Conservation (phyloP, 2,329 filamentous ascomycete species). For the Stachybotrys chartarum region DNA sequence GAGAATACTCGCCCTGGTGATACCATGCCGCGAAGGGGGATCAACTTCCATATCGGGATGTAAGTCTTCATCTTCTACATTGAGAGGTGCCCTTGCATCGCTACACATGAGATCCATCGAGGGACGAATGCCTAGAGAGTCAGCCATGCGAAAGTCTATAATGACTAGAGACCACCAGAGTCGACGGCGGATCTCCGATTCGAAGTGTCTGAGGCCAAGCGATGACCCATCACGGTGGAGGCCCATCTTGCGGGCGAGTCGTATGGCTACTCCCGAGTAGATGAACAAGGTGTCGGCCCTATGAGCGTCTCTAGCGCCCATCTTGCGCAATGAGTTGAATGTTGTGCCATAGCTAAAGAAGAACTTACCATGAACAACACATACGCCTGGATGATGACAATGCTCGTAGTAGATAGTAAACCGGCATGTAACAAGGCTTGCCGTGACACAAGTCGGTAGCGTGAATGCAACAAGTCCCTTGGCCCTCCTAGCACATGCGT, state of each 20-base stretch:
- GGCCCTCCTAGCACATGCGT: slow-evolving; percentile 17
- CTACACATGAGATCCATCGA: slow-evolving; percentile 30
- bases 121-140: slow-evolving; percentile 38
- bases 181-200: slow-evolving; percentile 48
- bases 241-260: slow-evolving; percentile 30
- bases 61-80: slow-evolving; percentile 43
- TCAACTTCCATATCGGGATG: slow-evolving; percentile 27
- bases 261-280: slow-evolving; percentile 16
- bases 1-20: too few species aligned
- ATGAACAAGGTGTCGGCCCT: slow-evolving; percentile 4
- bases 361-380: slow-evolving; percentile 24
- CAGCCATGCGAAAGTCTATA: slow-evolving; percentile 43
- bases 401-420: slow-evolving; percentile 25
- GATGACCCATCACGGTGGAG: slow-evolving; percentile 29
- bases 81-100: slow-evolving; percentile 38
- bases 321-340: neutral
- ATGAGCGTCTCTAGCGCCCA: slow-evolving; percentile 4
- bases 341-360: neutral
- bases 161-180: slow-evolving; percentile 54
- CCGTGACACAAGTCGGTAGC: slow-evolving; percentile 22
- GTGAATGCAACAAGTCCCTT: slow-evolving; percentile 16
- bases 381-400: slow-evolving; percentile 28
- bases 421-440: slow-evolving; percentile 25
- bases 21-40: too few species aligned
- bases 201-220: slow-evolving; percentile 32